phyloP scores from a whole-genome alignment of 148 eudicot genomes.

The Silene latifolia region DNA sequence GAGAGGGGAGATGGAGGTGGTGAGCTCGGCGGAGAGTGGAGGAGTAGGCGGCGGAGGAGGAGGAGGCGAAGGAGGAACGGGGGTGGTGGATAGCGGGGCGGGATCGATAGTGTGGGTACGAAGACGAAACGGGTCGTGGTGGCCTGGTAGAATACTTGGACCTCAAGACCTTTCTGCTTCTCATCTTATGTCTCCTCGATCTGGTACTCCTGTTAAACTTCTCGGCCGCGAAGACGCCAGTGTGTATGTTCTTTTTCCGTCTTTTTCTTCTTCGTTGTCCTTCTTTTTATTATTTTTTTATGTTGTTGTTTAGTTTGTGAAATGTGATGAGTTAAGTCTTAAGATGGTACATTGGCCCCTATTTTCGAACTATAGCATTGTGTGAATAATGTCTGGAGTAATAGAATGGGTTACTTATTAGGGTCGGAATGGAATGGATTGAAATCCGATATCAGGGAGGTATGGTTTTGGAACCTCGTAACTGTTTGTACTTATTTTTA shows the following conservation, averaged over 20 bases:
- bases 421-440: background rate
- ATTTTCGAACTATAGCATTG: background rate
- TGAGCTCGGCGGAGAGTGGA: slow-evolving; percentile 52
- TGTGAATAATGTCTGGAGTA: too few species aligned
- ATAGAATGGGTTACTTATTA: too few species aligned
- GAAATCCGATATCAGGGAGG: background rate
- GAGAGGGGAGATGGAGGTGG: slow-evolving; percentile 34
- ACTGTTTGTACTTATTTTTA: background rate
- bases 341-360: too few species aligned
- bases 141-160: slow-evolving; percentile 94
- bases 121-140: slow-evolving; percentile 92
- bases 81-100: slow-evolving; percentile 46
- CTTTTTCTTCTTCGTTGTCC: background rate
- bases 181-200: slow-evolving; percentile 85
- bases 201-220: slow-evolving; percentile 97
- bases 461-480: background rate
- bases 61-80: slow-evolving; percentile 46
- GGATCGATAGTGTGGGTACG: slow-evolving; percentile 94
- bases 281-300: background rate
- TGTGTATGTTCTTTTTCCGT: slow-evolving; percentile 50
- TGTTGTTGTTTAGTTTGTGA: background rate
- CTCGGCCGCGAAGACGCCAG: slow-evolving; percentile 97
- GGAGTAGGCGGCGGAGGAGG: slow-evolving; percentile 34
- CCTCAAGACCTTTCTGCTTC: slow-evolving; percentile 64
- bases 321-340: background rate